These are phyloP conservation scores for Xylaria sp. DNA, from an alignment of 2,329 filamentous ascomycete species.

Conservation along the genomic window DNA sequence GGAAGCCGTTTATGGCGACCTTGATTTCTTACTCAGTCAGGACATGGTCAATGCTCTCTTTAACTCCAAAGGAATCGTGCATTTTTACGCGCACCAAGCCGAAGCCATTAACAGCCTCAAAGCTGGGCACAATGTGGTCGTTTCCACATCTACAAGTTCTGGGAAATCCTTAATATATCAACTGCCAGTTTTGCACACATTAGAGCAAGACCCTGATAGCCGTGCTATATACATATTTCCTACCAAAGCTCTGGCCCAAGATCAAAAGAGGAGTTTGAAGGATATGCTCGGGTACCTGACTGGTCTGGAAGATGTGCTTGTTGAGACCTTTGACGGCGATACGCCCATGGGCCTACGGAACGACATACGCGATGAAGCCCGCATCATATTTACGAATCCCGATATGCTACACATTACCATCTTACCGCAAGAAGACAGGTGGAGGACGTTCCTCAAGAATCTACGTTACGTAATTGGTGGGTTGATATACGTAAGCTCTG, in stretches of 20 bases:
- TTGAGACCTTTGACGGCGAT: conserved; percentile 96
- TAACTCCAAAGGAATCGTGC: conserved; percentile 85
- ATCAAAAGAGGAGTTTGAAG: conserved; percentile 86
- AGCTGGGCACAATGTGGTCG: conserved; percentile 83
- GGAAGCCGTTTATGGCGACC: conserved; percentile 77
- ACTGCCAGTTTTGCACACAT: conserved; percentile 83
- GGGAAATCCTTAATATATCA: conserved; percentile 99
- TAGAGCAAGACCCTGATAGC: conserved; percentile 77
- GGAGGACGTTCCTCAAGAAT: conserved; percentile 88
- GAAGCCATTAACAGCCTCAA: conserved; percentile 90
- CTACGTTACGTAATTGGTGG: conserved; percentile 81
- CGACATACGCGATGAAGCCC: conserved; percentile 81
- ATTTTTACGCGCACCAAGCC: conserved; percentile 89
- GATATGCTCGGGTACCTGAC: conserved; percentile 84
- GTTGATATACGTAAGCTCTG: conserved; percentile 37
- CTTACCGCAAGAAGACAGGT: conserved; percentile 86
- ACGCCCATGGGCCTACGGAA: conserved; percentile 83
- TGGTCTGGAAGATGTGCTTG: conserved; percentile 73
- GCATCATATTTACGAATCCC: conserved; percentile 96
- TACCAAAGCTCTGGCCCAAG: conserved; percentile 94
- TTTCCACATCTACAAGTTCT: conserved; percentile 93
- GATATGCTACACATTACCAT: conserved; percentile 98
- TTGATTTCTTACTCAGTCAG: conserved; percentile 87
- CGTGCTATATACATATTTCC: conserved; percentile 98
- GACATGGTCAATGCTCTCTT: conserved; percentile 94